A percentile compares a stretch with the other conserved stretches of the same genome.
These are phyloP conservation scores for Ophiocordyceps camponoti-leonardi DNA, from an alignment of 2,329 filamentous ascomycete genomes.

Conservation along the genomic window DNA sequence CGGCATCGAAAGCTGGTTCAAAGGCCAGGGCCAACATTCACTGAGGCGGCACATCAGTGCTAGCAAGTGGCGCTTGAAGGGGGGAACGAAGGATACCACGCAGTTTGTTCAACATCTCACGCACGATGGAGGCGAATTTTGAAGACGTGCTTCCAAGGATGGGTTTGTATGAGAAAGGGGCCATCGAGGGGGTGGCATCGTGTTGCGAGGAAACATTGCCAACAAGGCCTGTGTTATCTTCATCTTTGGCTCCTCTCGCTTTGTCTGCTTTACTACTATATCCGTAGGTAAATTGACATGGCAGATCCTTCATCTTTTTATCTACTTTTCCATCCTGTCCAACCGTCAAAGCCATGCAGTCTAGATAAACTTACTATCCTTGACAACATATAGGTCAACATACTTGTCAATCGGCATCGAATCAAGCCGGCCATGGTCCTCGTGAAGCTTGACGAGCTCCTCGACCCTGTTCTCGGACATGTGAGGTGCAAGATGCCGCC, in stretches of 20 bases:
- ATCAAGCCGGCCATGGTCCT: slow-evolving; percentile 60
- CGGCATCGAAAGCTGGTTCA: not conserved
- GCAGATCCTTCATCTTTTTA: not conserved
- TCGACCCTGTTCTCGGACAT: slow-evolving; percentile 62
- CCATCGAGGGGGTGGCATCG: not conserved
- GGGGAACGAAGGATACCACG: not conserved
- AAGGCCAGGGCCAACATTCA: not conserved
- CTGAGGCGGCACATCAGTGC: not conserved
- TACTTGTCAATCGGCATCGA: slow-evolving; percentile 78
- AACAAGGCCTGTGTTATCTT: not conserved
- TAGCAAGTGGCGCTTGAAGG: not conserved
- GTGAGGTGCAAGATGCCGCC: slow-evolving; percentile 77
- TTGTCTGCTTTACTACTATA: not conserved
- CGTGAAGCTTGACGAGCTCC: slow-evolving; percentile 65
- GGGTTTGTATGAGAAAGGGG: not conserved
- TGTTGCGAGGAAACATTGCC: not conserved
- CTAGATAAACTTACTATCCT: slow-evolving; percentile 41
- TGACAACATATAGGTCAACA: slow-evolving; percentile 61
- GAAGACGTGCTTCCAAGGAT: not conserved
- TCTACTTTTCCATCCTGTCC: too few species aligned
- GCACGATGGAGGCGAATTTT: not conserved
- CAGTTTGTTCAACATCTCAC: not conserved
- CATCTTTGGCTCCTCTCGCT: not conserved
- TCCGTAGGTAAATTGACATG: not conserved
- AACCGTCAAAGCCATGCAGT: not conserved